A percentile compares a stretch with the other conserved stretches of the same genome.
Conservation (phyloP, 106 monocot genomes). For the Vanilla planifolia region DNA sequence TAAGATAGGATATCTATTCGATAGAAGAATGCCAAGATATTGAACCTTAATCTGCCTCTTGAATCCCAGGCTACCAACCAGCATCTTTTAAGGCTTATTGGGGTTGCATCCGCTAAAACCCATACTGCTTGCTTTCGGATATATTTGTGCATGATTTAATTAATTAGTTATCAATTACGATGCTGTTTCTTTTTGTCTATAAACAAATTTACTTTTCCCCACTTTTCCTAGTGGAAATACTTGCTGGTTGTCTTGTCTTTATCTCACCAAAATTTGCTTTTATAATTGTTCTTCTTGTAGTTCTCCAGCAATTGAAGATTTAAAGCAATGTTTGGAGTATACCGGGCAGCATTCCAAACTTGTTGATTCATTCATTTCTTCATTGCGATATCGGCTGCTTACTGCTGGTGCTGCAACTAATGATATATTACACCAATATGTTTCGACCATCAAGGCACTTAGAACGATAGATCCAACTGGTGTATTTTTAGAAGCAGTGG, state of each 20-base stretch:
- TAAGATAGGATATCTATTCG: too few species aligned
- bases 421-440: slow-evolving; percentile 99
- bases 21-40: too few species aligned
- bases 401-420: slow-evolving; percentile 99
- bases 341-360: slow-evolving; percentile 98
- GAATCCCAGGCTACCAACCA: too few species aligned
- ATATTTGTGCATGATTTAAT: neutral
- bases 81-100: too few species aligned
- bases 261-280: neutral
- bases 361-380: slow-evolving; percentile 92
- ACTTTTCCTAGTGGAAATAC: neutral
- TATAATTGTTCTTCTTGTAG: slow-evolving; percentile 34
- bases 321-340: slow-evolving; percentile 85
- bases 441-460: slow-evolving; percentile 95
- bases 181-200: slow-evolving; percentile 1
- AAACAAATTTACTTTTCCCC: neutral
- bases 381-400: slow-evolving; percentile 77
- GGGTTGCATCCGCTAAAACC: too few species aligned
- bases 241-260: neutral
- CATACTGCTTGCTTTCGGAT: neutral
- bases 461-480: slow-evolving; percentile 89
- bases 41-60: too few species aligned
- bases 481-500: slow-evolving; percentile 96
- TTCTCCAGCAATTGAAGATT: slow-evolving; percentile 92
- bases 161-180: neutral